Base-by-base conservation (phyloP, 1,139 yeast genomes). In the Tardiomyces digboiensis region DNA sequence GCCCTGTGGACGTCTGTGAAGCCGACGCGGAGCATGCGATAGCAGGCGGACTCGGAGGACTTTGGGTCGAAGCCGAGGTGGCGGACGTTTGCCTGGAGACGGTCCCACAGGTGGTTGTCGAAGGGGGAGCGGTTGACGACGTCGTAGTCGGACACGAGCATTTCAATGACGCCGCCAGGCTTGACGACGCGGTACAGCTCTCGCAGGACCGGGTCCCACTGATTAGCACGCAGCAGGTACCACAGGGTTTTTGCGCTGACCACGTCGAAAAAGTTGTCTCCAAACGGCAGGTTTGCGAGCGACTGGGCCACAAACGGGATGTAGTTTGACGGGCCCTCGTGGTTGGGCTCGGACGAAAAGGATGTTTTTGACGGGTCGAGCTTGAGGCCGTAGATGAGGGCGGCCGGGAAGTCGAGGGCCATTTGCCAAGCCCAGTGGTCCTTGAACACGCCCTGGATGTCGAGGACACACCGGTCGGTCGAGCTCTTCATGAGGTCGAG, bases 341-440 rank as follows among this genome's bases (percentile, higher is more conserved):
- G 19, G 19, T 16, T n/a, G 19, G 37, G 19, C 37, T 33, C 37
- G 3, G 19, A n/a, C 19, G 37, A 16, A 13, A 14, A 16, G 19
- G 5, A 7, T 8, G 19, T n/a, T 20, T 33, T 16, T 8, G 37
- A 7, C 37, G 51, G 52, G 26, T 54, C 55, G 22, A 55, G 48
- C 40, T 59, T 57, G 45, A 58, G 60, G 33, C 65, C 64, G 42
- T 63, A 65, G 12, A 65, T 51, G 42, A 60, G 59, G 6, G 64
- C 52, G 3, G 46, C 50, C 2, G 68, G 69, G 44, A 57, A 57
- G 47, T 67, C 71, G 16, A 64, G 47, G 1, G 71, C 70, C 37
- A 66, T 46, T 45, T 62, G 67, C 71, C 71, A 67, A 2, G 65
- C 58, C 70, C 70, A 67, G 38, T 61, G 64, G 20, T 61, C 62